A percentile compares a stretch with the other conserved stretches of the same genome.
Evolutionary conservation across 2,329 filamentous ascomycete species (phyloP).

Genomic region (Aureobasidium sp.): DNA sequence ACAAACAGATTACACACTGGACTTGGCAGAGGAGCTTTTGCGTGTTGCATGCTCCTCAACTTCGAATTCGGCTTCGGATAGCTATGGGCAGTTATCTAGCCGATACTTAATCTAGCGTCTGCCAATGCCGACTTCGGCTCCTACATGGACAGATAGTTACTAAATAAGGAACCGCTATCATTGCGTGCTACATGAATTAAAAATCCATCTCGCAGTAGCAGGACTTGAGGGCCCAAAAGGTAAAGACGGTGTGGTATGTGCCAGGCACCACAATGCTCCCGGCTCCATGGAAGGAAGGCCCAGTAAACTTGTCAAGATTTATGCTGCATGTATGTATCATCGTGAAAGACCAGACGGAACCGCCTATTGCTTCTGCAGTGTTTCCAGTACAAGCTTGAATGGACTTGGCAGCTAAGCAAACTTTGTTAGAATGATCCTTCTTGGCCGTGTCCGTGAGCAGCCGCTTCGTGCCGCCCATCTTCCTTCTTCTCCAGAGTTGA

Average conservation of each 20-base stretch:
- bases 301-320: background rate
- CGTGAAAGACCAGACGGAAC: background rate
- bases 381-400: background rate
- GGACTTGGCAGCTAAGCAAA: background rate
- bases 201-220: background rate
- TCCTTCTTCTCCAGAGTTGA: background rate
- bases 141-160: background rate
- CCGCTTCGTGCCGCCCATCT: background rate
- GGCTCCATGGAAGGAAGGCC: background rate
- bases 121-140: slow-evolving; percentile 1
- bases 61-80: background rate
- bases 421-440: background rate
- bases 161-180: background rate
- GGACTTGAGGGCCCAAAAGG: too few relatives aligned
- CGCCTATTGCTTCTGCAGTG: background rate
- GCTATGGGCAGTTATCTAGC: background rate
- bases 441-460: background rate
- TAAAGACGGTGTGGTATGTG: background rate
- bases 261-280: background rate
- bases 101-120: background rate
- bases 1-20: background rate
- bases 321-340: background rate
- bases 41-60: background rate
- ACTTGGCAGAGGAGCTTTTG: background rate
- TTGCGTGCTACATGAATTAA: background rate